Base-by-base conservation (phyloP, 306 rosid species). In the Cajanus cajan region DNA sequence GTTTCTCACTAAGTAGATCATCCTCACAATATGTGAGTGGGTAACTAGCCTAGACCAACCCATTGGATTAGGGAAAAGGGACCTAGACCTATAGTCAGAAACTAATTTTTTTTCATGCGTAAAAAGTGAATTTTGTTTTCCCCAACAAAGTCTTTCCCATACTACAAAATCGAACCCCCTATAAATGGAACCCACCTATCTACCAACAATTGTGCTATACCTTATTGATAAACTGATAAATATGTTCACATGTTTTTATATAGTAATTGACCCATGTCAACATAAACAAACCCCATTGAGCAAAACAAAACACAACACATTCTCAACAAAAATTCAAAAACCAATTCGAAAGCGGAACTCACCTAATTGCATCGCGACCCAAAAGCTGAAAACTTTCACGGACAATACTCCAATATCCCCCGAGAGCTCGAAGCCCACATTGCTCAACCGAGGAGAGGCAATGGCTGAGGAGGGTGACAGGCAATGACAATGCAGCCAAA, bases 351-450 rank as follows among this genome's bases (percentile, higher is more conserved):
- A 73, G 68, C 24, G 51, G 40, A 59, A 74, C 68, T 71, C 64
- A 90, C 90, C 94, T 67, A 80, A 78, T 78, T 87, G 86, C 94
- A 89, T 90, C 8, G 79, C 80, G 86, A 87, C 73, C 80, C 45
- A 80, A 75, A 70, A 83, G 76, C 71, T 16, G 80, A 75, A 80
- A 84, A 78, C 66, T 67, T 22, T 68, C 22, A 82, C 79, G 54
- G 31, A 57, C 74, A 73, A 43, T 13, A 74, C 72, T 76, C 68
- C 73, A 76, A 78, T 62, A 78, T 78, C 74, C 47, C 68, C 47
- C 5, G 31, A 62, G 74, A 74, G 61, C 33, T 74, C 10, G 64
- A 82, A 77, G 22, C 12, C 78, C 55, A 47, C 87, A 82, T 87
- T 81, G 82, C 76, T 72, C 76, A 87, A 86, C 54, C 86, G 86